Evolutionary conservation across 2,329 filamentous ascomycete species (phyloP).

Genomic region (Byssothecium circinans): DNA sequence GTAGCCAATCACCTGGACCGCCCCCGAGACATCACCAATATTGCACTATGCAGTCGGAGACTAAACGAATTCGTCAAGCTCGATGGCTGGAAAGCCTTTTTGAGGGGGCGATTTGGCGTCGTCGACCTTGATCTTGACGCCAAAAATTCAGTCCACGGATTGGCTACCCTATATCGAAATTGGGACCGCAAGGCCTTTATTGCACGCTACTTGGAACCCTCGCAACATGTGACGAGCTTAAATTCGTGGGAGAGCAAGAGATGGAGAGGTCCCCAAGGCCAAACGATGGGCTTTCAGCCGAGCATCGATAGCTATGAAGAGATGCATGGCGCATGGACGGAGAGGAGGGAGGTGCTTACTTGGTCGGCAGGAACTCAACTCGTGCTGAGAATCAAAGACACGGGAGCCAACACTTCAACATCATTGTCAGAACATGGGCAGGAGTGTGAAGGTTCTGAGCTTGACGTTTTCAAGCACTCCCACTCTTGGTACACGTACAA

Average conservation of each 20-base stretch:
- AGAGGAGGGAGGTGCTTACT: conserved; percentile 58
- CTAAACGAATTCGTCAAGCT: conserved; percentile 29
- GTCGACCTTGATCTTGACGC: conserved; percentile 29
- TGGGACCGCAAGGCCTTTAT: conserved; percentile 60
- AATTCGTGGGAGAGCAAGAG: conserved; percentile 35
- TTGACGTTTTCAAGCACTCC: conserved; percentile 37
- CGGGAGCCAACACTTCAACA: conserved; percentile 31
- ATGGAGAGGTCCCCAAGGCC: conserved; percentile 49
- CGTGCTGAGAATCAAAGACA: conserved; percentile 53
- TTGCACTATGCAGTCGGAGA: conserved; percentile 27
- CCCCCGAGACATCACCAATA: conserved; percentile 27
- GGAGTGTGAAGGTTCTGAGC: conserved; percentile 12
- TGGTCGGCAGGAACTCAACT: conserved; percentile 64
- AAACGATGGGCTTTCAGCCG: conserved; percentile 63
- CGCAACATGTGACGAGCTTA: conserved; percentile 39
- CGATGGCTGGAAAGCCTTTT: conserved; percentile 39
- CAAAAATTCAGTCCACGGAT: conserved; percentile 50
- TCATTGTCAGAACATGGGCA: conserved; percentile 21
- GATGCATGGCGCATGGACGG: conserved; percentile 42
- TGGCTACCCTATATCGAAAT: conserved; percentile 60
- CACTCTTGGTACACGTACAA: conserved; percentile 56
- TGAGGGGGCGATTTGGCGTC: conserved; percentile 34
- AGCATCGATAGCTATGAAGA: conserved; percentile 60
- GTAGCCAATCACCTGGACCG: conserved; percentile 33
- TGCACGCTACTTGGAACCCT: conserved; percentile 55